Base-by-base conservation (phyloP, 768 basidiomycete species). In the Trametes villosa region DNA sequence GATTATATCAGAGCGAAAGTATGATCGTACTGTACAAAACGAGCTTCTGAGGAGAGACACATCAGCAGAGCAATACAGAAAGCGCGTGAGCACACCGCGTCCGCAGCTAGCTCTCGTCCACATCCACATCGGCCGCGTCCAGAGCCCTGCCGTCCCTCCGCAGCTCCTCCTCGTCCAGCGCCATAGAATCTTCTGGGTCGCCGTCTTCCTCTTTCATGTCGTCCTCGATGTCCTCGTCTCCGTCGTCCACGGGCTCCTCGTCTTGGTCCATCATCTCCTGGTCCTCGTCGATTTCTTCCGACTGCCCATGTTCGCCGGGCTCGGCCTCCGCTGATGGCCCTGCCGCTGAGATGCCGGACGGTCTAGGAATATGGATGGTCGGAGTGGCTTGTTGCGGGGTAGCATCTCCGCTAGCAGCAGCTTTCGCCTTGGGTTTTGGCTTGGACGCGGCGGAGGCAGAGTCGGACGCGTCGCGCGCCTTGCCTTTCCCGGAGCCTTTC, bases 81-180 rank as follows among this genome's bases (percentile, higher is more conserved):
- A 34, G 13, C 33, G 33, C 8, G 18, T 4, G 13, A 17, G 36
- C 13, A 38, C 15, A 38, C 36, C 4, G 13, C 15, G 7, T 38
- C 15, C 8, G 33, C 33, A n/a, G n/a, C n/a, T n/a, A n/a, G n/a
- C n/a, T n/a, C n/a, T 24, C 24, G 20, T 36, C 34, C 22, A 9
- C 33, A 1, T 51, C n/a, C 13, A 34, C 42, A 15, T 62, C 45
- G 9, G 58, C 49, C 1, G 74, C 75, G 2, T 81, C 81, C 29
- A 79, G 64, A 12, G 74, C 78, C 34, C 65, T 62, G 0, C 71
- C 71, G 67, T 84, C 83, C 54, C 51, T 70, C 58, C 55, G 67
- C 34, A 79, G 42, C 58, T 81, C 82, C 42, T 80, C 76, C n/a
- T 76, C 67, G 58, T 85, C 83, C 9, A 82, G 59, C 5, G 74